Percentiles rank a stretch among this genome's conserved stretches.
phyloP scores from a whole-genome alignment of 768 basidiomycete species.

The Melanogaster broomeanus region DNA sequence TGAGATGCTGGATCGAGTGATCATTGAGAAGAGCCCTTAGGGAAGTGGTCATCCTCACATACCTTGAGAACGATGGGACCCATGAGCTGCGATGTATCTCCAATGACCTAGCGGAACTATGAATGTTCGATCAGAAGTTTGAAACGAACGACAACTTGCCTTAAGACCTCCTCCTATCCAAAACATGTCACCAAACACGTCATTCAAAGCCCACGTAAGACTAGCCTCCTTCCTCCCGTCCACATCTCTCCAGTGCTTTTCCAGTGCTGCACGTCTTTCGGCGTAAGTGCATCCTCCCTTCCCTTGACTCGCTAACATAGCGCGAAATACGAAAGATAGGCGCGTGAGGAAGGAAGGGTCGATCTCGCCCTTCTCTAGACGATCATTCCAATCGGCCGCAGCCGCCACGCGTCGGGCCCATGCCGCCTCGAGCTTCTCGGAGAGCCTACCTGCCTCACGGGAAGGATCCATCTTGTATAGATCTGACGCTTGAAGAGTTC shows the following conservation, averaged over 20 bases:
- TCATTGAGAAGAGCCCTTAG: not conserved
- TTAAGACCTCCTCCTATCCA: conserved; percentile 67
- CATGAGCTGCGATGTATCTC: conserved; percentile 63
- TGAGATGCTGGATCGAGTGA: conserved; percentile 46
- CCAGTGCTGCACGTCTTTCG: conserved; percentile 31
- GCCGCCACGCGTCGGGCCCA: conserved; percentile 50
- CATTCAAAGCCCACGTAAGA: conserved; percentile 61
- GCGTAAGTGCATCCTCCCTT: conserved; percentile 17
- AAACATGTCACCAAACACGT: conserved; percentile 56
- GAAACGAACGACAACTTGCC: conserved; percentile 15
- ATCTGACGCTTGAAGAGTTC: conserved; percentile 74
- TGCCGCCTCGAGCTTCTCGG: conserved; percentile 53
- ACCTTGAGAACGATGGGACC: conserved; percentile 64
- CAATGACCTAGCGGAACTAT: conserved; percentile 45
- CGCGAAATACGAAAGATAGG: conserved; percentile 40
- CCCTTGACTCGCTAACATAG: conserved; percentile 6
- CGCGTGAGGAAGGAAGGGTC: conserved; percentile 41
- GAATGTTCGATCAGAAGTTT: not conserved
- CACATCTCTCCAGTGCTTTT: conserved; percentile 46
- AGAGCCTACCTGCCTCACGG: conserved; percentile 50
- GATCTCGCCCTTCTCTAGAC: conserved; percentile 46
- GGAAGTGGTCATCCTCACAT: not conserved
- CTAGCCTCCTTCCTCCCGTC: conserved; percentile 52
- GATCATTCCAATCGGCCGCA: conserved; percentile 58
- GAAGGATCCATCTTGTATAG: conserved; percentile 64